Conservation (phyloP, 129 eudicot species). For the Tanacetum coccineum region DNA sequence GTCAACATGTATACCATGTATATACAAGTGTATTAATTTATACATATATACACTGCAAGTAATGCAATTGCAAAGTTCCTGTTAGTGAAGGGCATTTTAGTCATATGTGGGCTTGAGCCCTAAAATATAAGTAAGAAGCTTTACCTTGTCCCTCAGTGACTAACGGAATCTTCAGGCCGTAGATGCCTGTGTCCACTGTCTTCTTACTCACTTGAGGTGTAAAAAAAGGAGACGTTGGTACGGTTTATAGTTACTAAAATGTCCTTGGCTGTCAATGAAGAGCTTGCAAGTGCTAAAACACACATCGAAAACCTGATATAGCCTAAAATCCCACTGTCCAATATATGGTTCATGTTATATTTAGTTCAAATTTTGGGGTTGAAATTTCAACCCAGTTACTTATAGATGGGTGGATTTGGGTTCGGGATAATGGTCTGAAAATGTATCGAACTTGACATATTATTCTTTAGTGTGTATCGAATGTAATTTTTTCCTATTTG, state of each 20-base stretch:
- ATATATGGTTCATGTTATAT: background rate
- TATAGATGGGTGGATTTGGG: too few species aligned
- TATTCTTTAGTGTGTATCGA: too few species aligned
- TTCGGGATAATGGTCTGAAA: too few species aligned
- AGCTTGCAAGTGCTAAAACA: too few species aligned
- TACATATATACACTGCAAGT: background rate
- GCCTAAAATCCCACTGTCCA: constrained; percentile 16
- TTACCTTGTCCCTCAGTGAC: too few species aligned
- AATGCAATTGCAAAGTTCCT: constrained; percentile 1
- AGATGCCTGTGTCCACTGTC: too few species aligned
- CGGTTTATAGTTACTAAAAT: background rate
- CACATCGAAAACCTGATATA: too few species aligned
- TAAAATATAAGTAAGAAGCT: background rate
- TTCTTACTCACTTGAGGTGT: constrained; percentile 4
- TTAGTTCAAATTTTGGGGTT: too few species aligned
- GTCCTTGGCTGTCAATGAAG: background rate
- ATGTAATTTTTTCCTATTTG: too few species aligned
- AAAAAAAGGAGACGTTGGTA: background rate
- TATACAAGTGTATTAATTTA: background rate
- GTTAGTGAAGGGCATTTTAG: constrained; percentile 16
- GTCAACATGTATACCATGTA: background rate
- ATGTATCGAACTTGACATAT: too few species aligned
- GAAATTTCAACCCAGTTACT: too few species aligned
- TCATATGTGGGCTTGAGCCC: constrained; percentile 1
- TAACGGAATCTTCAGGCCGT: too few species aligned